A percentile compares a stretch with the other conserved stretches of the same genome.
phyloP scores from a whole-genome alignment of 805 yeast species.

The Sugiyamaella qingdaonensis region DNA sequence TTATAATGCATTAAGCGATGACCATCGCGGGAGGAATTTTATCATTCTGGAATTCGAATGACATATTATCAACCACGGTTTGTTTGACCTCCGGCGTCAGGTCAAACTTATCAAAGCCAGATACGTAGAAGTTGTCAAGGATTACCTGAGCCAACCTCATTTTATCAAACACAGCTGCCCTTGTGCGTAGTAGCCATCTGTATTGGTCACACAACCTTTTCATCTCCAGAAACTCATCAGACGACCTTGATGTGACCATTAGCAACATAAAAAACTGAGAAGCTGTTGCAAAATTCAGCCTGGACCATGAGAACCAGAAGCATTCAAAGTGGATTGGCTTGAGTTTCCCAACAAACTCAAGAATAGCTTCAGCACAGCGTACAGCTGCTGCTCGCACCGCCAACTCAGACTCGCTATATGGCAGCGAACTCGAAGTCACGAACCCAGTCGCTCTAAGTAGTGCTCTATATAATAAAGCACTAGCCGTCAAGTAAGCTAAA shows the following conservation, averaged over 20 bases:
- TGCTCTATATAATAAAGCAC: background rate
- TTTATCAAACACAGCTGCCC: background rate
- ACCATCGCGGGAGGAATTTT: background rate
- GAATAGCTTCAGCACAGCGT: background rate
- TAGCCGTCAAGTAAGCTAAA: background rate
- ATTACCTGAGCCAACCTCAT: background rate
- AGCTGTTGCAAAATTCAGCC: background rate
- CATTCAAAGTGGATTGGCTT: background rate
- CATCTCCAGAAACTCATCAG: background rate
- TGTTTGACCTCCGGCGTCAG: background rate
- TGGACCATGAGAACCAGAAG: background rate
- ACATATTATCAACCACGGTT: background rate
- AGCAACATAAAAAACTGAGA: background rate
- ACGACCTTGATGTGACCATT: background rate
- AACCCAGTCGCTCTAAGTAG: background rate
- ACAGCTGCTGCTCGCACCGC: background rate
- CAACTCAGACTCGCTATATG: background rate
- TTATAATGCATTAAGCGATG: background rate
- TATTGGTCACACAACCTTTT: background rate
- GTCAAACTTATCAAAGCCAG: background rate
- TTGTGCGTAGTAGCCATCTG: background rate
- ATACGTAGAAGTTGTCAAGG: background rate
- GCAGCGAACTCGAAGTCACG: background rate
- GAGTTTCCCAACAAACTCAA: background rate
- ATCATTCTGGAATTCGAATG: background rate